Conservation (phyloP, 257 asterid genomes). For the Salvia splendens region DNA sequence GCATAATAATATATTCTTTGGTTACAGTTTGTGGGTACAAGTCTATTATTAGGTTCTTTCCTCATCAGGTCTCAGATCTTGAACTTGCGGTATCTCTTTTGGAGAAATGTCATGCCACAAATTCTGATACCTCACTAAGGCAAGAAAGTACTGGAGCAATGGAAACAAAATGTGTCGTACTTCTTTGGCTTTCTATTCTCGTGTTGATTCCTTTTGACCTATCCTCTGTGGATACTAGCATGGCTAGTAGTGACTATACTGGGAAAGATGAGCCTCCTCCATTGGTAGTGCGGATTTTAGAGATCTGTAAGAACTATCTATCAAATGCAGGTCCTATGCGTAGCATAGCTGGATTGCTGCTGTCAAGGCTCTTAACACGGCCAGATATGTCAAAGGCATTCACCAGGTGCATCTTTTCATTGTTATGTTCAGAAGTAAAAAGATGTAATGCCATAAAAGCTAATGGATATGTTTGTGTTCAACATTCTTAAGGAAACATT, state of each 20-base stretch:
- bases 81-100: conserved; percentile 91
- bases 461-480: conserved; percentile 5
- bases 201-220: conserved; percentile 96
- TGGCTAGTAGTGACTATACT: conserved; percentile 40
- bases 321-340: conserved; percentile 97
- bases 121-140: conserved; percentile 68
- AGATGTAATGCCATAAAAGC: conserved; percentile 3
- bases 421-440: conserved; percentile 16
- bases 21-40: conserved; percentile 96
- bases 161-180: conserved; percentile 84
- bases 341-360: conserved; percentile 77
- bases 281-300: conserved; percentile 68
- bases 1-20: conserved; percentile 79
- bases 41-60: conserved; percentile 92
- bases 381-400: conserved; percentile 90
- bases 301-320: conserved; percentile 73
- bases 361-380: conserved; percentile 88
- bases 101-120: conserved; percentile 68
- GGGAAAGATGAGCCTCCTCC: conserved; percentile 70
- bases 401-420: conserved; percentile 45
- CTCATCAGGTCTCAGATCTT: conserved; percentile 94
- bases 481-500: conserved; percentile 1
- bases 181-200: conserved; percentile 90
- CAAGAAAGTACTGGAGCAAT: conserved; percentile 99
- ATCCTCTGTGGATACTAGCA: conserved; percentile 86